Evolutionary conservation across 2,329 filamentous ascomycete genomes (phyloP).

Genomic region (Acarospora socialis): DNA sequence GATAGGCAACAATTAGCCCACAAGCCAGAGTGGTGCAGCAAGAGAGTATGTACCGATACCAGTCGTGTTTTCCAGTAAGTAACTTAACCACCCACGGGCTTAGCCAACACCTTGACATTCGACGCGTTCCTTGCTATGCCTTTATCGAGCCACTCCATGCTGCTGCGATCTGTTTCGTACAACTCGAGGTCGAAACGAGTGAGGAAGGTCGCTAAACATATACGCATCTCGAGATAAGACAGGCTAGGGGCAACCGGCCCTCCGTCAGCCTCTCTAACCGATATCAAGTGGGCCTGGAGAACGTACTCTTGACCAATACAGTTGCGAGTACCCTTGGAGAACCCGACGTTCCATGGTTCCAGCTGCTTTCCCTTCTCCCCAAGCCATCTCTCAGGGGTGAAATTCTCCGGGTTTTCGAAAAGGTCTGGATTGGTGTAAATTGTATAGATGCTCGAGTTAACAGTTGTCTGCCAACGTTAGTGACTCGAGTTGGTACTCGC

Average conservation of each 20-base stretch:
- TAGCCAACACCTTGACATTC: slow-evolving; percentile 2
- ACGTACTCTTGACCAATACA: slow-evolving; percentile 4
- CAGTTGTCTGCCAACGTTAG: no score
- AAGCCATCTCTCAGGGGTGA: slow-evolving; percentile 9
- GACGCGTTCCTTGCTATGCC: not conserved
- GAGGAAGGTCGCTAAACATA: slow-evolving; percentile 3
- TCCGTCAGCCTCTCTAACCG: not conserved
- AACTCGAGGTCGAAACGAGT: not conserved
- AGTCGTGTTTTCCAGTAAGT: no score
- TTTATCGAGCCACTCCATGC: slow-evolving; percentile 1
- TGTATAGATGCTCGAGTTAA: no score
- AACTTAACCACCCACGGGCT: no score
- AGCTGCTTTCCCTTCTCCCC: slow-evolving; percentile 2
- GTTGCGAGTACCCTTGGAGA: slow-evolving; percentile 2
- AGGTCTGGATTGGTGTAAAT: slow-evolving; percentile 3
- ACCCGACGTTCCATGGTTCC: slow-evolving; percentile 3
- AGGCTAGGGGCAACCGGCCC: not conserved
- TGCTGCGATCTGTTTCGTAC: not conserved
- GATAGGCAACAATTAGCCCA: no score
- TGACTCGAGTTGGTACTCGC: no score
- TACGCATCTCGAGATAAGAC: slow-evolving; percentile 3
- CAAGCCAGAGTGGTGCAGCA: no score
- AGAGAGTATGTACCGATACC: no score
- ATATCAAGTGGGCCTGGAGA: no score
- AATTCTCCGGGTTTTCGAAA: slow-evolving; percentile 4